Base-by-base conservation (phyloP, 2,329 filamentous ascomycete genomes). In the Teratosphaeria pseudoeucalypti region DNA sequence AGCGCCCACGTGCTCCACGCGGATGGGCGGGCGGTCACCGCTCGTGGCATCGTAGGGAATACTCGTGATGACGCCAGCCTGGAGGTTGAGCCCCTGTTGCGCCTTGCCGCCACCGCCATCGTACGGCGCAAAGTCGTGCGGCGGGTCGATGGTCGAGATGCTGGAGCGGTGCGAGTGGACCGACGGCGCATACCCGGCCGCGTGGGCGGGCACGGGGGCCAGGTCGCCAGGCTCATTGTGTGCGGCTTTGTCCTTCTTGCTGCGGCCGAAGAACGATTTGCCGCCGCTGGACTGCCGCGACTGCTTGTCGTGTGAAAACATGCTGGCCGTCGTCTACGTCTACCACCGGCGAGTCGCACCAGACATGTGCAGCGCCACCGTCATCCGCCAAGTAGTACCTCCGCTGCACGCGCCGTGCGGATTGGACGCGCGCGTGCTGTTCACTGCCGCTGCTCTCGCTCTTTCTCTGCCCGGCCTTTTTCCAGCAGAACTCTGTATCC, bases 231-330 rank as follows among this genome's bases (percentile, higher is more conserved):
- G 29, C 29, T 85, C 83, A 73, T 85, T 85, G 69, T 83, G 82
- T 49, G 43, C n/a, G 68, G 82, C 80, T 75, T 86, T 89, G 75
- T 95, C 88, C 78, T 90, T 94, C 77, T 86, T 79, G 69, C 80
- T 72, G 71, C 91, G 85, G 70, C 90, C 91, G 78, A 96, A 96
- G 79, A 96, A 90, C 63, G 87, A 90, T 73, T 87, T 87, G 72
- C 85, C 82, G 72, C 85, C 87, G 70, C 89, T 91, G 65, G 88
- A 90, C 79, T 92, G 88, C 75, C 89, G 85, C 70, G 87, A 81
- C 78, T 92, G 90, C 78, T 89, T 87, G 78, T 87, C 81, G 61
- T 63, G 66, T 55, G 71, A 72, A 63, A 72, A 72, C 71, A 73
- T 72, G 56, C 7, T 32, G 58, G 23, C 62, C 57, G 43, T 49